A percentile compares a stretch with the other conserved stretches of the same genome.
These are phyloP conservation scores for Krasilnikovozyma curviuscula DNA, from an alignment of 768 basidiomycete genomes.

Conservation along the genomic window DNA sequence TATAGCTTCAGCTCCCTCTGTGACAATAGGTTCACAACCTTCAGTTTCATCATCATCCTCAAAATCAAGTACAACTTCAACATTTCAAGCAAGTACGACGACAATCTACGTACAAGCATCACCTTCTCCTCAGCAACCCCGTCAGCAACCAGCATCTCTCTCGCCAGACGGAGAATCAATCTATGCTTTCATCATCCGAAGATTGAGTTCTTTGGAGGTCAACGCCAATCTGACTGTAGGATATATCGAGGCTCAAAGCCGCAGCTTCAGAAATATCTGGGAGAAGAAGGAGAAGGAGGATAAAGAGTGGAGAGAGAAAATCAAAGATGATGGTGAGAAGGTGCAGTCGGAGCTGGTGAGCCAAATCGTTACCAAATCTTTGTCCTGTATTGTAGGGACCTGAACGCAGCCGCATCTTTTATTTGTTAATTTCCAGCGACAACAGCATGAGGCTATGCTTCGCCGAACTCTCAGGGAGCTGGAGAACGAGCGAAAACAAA, in stretches of 20 bases:
- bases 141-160: not conserved
- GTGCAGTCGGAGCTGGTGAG: constrained; percentile 16
- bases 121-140: not conserved
- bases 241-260: constrained; percentile 78
- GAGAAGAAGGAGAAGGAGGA: constrained; percentile 23
- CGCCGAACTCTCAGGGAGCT: too few relatives aligned
- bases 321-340: constrained; percentile 15
- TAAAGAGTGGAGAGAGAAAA: constrained; percentile 16
- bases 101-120: not conserved
- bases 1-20: not conserved
- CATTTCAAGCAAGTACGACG: constrained; percentile 5
- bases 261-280: constrained; percentile 52
- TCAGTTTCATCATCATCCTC: constrained; percentile 13
- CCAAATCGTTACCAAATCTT: too few relatives aligned
- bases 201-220: constrained; percentile 60
- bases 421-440: too few relatives aligned
- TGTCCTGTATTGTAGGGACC: too few relatives aligned
- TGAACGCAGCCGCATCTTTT: too few relatives aligned
- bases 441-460: too few relatives aligned
- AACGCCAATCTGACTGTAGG: constrained; percentile 67
- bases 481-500: too few relatives aligned
- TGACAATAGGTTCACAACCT: not conserved
- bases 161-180: constrained; percentile 56
- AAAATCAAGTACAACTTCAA: constrained; percentile 11
- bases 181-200: constrained; percentile 89